These are phyloP conservation scores for Penicillium waksmanii DNA, from an alignment of 495 filamentous ascomycete species.

Conservation along the genomic window DNA sequence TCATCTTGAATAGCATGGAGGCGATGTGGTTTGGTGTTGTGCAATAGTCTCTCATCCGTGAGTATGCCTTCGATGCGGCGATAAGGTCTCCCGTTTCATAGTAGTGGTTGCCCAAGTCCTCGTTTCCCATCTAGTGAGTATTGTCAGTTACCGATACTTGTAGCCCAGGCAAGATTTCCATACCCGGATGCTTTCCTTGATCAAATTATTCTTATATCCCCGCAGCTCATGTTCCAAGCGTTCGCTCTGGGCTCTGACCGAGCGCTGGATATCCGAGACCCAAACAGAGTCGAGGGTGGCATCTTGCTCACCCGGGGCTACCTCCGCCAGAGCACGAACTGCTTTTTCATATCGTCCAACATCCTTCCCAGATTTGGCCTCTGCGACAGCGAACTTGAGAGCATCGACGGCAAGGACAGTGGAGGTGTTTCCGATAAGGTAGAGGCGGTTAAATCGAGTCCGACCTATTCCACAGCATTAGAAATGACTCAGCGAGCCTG, in stretches of 20 bases:
- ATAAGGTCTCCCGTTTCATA: conserved; percentile 65
- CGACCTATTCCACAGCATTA: conserved; percentile 52
- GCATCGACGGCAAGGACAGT: conserved; percentile 78
- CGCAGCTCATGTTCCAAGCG: conserved; percentile 81
- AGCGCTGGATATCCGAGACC: conserved; percentile 63
- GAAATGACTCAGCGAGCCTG: neutral
- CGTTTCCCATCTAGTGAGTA: conserved; percentile 69
- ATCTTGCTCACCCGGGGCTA: conserved; percentile 69
- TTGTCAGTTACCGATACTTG: conserved; percentile 7
- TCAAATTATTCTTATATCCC: conserved; percentile 95
- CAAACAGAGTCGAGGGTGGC: conserved; percentile 69
- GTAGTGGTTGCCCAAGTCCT: conserved; percentile 72
- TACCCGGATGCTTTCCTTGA: conserved; percentile 96
- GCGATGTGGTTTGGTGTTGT: conserved; percentile 70
- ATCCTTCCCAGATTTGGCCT: conserved; percentile 80
- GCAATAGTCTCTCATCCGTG: conserved; percentile 75
- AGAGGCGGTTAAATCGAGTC: conserved; percentile 76
- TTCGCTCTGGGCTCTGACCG: conserved; percentile 68
- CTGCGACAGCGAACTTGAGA: conserved; percentile 72
- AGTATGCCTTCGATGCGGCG: conserved; percentile 67
- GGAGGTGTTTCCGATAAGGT: conserved; percentile 78
- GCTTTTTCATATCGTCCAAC: conserved; percentile 70
- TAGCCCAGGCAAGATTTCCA: conserved; percentile 23
- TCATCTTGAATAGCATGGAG: conserved; percentile 70
- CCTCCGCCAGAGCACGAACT: conserved; percentile 61